Base-by-base conservation (phyloP, 2,329 filamentous ascomycete species). In the Aspergillus fijiensis region DNA sequence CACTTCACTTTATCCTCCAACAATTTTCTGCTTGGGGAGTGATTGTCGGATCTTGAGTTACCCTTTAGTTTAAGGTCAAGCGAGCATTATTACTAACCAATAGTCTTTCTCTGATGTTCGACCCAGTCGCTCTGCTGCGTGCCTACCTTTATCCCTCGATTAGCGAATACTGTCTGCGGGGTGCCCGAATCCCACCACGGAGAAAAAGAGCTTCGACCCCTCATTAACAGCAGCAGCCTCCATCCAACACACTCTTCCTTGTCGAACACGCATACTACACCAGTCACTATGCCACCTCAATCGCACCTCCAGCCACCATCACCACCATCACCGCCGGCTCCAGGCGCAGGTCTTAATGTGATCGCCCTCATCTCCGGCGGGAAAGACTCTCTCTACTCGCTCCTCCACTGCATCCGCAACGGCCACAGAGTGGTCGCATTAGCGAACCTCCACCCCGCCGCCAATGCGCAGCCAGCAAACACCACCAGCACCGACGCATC, bases 381-480 rank as follows among this genome's bases (percentile, higher is more conserved):
- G 66, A 99, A 99, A 79, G 95, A 99, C 80, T 97, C 94, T 65
- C 89, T 99, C 76, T 98, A 90, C 80, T 94, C 91, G 21, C 84
- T 96, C 66, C 84, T 97, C 60, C 95, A 99, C 80, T 97, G 93
- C 76, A 82, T 92, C 65, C 86, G 87, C 60, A 90, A 96, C 74
- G 92, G 91, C 25, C 94, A 98, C 76, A 84, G 84, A 63, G 81
- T 99, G 51, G 85, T 97, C 54, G 95, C 95, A 7, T 81, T 99
- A 51, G 95, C 91, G 53, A 99, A 99, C 76, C 81, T 99, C 58
- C 85, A 93, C 72, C 94, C 92, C 54, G 79, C 61, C 63, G 51
- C 66, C 56, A 27, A 16, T 3, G 16, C 14, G 14, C 14, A 45
- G 39, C 39, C 14, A 19, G 6, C 39, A 6, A 19, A 2, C 39